phyloP scores from a whole-genome alignment of 176 grass and related monocot species.

The Oryza glaberrima region DNA sequence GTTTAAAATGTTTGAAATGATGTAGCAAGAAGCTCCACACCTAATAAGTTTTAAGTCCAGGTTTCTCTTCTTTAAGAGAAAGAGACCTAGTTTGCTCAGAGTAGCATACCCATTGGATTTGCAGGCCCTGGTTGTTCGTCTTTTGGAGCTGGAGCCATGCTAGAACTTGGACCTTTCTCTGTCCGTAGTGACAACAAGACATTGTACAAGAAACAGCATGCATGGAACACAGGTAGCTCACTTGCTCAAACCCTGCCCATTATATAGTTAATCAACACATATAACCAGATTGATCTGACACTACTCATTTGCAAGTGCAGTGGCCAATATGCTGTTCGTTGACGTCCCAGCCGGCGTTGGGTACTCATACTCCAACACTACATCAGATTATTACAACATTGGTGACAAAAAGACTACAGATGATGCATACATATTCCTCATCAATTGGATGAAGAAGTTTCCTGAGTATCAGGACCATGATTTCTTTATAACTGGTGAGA shows the following conservation, averaged over 20 bases:
- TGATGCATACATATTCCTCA: slow-evolving; percentile 64
- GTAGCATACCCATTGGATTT: slow-evolving; percentile 25
- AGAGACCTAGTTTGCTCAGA: slow-evolving; percentile 11
- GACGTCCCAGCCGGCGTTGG: slow-evolving; percentile 75
- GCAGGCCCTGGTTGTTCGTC: slow-evolving; percentile 79
- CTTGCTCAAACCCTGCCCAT: background rate
- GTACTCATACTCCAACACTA: slow-evolving; percentile 75
- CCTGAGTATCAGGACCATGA: slow-evolving; percentile 48
- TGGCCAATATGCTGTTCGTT: slow-evolving; percentile 75
- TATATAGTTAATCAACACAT: slow-evolving; percentile 17
- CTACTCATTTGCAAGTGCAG: slow-evolving; percentile 41
- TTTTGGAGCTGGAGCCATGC: slow-evolving; percentile 66
- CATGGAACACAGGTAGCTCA: slow-evolving; percentile 67
- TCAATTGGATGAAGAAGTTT: slow-evolving; percentile 74
- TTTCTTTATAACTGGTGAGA: slow-evolving; percentile 78
- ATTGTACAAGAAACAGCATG: slow-evolving; percentile 53
- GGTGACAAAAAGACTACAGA: slow-evolving; percentile 59
- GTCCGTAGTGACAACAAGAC: slow-evolving; percentile 66
- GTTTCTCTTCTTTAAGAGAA: background rate
- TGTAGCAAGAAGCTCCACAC: slow-evolving; percentile 2
- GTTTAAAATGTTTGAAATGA: background rate
- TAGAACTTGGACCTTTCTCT: slow-evolving; percentile 77
- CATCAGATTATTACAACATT: slow-evolving; percentile 54
- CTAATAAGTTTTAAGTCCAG: background rate
- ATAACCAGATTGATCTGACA: slow-evolving; percentile 21